A percentile compares a stretch with the other conserved stretches of the same genome.
Conservation (phyloP, 495 filamentous ascomycete species). For the Aspergillus bertholletiae region DNA sequence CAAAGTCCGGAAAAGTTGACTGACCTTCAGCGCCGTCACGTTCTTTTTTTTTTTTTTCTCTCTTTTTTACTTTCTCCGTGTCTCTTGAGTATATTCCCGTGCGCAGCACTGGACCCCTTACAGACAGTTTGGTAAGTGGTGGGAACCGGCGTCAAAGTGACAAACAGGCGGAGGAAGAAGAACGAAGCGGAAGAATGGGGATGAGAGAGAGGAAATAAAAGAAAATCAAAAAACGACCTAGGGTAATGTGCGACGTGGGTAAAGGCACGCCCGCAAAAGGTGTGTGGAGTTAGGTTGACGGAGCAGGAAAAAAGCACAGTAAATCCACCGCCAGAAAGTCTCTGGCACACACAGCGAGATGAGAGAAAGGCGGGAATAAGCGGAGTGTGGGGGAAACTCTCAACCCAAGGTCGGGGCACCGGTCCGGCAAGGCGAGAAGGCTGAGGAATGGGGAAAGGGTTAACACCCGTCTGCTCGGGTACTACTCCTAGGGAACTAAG, state of each 20-base stretch:
- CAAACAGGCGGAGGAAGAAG: neutral
- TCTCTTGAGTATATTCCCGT: conserved; percentile 1
- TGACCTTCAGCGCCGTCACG: neutral
- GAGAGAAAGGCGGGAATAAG: conserved; percentile 20
- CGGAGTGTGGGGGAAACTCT: conserved; percentile 39
- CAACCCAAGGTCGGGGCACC: conserved; percentile 32
- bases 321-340: neutral
- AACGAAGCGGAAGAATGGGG: neutral
- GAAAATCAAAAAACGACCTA: conserved; percentile 1
- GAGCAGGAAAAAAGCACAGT: neutral
- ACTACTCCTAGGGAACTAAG: no score
- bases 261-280: neutral
- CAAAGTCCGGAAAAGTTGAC: neutral
- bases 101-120: conserved; percentile 5
- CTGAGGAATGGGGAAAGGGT: neutral
- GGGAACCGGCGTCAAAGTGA: neutral
- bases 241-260: conserved; percentile 5
- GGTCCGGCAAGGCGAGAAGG: conserved; percentile 26
- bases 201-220: neutral
- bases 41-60: no score
- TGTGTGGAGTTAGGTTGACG: neutral
- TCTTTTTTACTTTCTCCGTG: no score
- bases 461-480: neutral
- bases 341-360: neutral
- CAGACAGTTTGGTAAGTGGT: conserved; percentile 4